Evolutionary conservation across 139 green algal genomes (phyloP), one percentile per base, ranked within the genome.

Genomic region (Ulvella scutata): DNA sequence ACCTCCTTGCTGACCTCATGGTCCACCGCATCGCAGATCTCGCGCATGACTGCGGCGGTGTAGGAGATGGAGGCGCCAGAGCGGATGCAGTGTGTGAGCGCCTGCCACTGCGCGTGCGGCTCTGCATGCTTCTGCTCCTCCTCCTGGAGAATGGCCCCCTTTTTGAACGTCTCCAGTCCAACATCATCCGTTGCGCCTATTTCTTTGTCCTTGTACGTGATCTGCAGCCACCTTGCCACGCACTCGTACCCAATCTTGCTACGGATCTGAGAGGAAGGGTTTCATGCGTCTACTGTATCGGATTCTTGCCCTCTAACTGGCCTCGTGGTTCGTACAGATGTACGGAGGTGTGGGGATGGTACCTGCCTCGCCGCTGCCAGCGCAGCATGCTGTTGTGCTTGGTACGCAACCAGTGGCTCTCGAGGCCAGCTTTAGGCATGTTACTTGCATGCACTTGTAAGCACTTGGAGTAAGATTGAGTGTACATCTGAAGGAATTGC

Each of bases 21-120:
- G 51, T 67, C 51, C n/a, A 67, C 51, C n/a, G 51, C 51, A 29
- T 67, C 51, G 51, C 51, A 67, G 51, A 67, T 67, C 51, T 67
- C 51, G 51, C 51, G 51, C 51, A 67, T 67, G 9, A 67, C 51
- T 26, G 31, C n/a, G n/a, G 51, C 9, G 1, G 51, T 67, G 51
- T 26, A 26, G 51, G n/a, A 36, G 51, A 67, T 67, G 51, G n/a
- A 36, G 51, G 51, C 51, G 51, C 51, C 51, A 26, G 9, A 13
- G 51, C 13, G 13, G 9, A 67, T 1, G 17, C 51, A 67, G 9
- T 67, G n/a, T 26, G 31, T 6, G 13, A 67, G 51, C 51, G 51
- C 51, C 51, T n/a, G n/a, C 51, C 51, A 67, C 51, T 67, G 51
- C 51, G 51, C 51, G 51, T 26, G n/a, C 51, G 51, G 51, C 2